These are phyloP conservation scores for Suillus weaverae DNA, from an alignment of 768 basidiomycete genomes.

Conservation along the genomic window DNA sequence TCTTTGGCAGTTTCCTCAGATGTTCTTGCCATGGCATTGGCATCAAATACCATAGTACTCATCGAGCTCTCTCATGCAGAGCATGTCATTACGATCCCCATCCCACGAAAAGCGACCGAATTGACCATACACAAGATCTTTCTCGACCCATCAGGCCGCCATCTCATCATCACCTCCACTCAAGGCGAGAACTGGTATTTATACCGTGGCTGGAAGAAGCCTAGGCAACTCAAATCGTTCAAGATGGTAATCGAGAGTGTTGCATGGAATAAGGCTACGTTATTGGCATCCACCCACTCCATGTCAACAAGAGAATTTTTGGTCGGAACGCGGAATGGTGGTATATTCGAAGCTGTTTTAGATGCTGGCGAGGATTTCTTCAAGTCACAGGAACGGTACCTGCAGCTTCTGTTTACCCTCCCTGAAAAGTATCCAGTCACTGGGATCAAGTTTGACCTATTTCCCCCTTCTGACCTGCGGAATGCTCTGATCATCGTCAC, in stretches of 20 bases:
- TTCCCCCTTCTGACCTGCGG: slow-evolving; percentile 62
- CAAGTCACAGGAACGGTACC: slow-evolving; percentile 82
- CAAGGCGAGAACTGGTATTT: slow-evolving; percentile 96
- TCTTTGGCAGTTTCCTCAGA: slow-evolving; percentile 85
- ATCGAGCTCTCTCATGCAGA: slow-evolving; percentile 90
- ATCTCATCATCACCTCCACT: slow-evolving; percentile 81
- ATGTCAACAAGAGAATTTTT: slow-evolving; percentile 84
- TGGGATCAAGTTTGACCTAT: slow-evolving; percentile 80
- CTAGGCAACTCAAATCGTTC: slow-evolving; percentile 73
- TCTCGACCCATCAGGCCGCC: slow-evolving; percentile 90
- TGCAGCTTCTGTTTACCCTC: slow-evolving; percentile 71
- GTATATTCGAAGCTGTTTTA: slow-evolving; percentile 84
- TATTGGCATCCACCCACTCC: slow-evolving; percentile 62
- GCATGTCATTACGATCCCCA: slow-evolving; percentile 78
- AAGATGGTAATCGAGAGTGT: slow-evolving; percentile 89
- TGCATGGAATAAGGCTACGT: slow-evolving; percentile 81
- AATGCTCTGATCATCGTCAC: slow-evolving; percentile 75
- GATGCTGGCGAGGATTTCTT: slow-evolving; percentile 92
- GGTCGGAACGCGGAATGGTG: slow-evolving; percentile 82
- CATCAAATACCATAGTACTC: slow-evolving; percentile 75
- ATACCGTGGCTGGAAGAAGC: slow-evolving; percentile 78
- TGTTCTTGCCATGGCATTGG: slow-evolving; percentile 80
- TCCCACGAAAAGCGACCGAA: slow-evolving; percentile 73
- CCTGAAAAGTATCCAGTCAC: slow-evolving; percentile 83
- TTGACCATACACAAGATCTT: slow-evolving; percentile 82